Base-by-base conservation (phyloP, 2,329 filamentous ascomycete genomes). In the Didymella sp. region DNA sequence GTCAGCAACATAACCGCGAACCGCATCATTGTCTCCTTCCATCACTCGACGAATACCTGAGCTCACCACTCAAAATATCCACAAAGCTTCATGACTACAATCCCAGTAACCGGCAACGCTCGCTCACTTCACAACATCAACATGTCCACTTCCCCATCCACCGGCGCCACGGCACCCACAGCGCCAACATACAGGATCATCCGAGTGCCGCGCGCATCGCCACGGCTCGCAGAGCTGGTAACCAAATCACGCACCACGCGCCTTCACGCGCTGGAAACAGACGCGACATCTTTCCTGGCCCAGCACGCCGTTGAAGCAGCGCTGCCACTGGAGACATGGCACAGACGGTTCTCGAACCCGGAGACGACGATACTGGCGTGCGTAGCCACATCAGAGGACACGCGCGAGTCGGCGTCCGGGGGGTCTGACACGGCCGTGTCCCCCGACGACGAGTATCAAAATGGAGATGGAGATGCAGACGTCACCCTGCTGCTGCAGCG, bases 191-290 rank as follows among this genome's bases (percentile, higher is more conserved):
- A 66, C 25, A 52, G 12, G 13, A 38, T 67, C 38, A n/a, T 64
- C n/a, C 56, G 54, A 15, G 45, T 68, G 15, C 60, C 62, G 1
- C 38, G 24, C 15, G n/a, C 21, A 4, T 65, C 65, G 0, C 46
- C 60, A 17, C 49, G 33, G 9, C 45, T 60, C 3, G 11, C 42
- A 25, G 59, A 61, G 9, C 41, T 69, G 2, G 51, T 61, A 9
- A 24, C 22, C 11, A 68, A 68, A 22, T 63, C 59, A 33, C 58
- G 61, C 17, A 35, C 53, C 13, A 57, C 59, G 11, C 63, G 61
- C 19, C 63, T 70, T 19, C 45, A 41, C 22, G 63, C 61, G 13
- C 62, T 70, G 15, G 19, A 58, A 22, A 57, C 57, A 15, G 64
- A 66, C 27, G 64, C 68, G 4, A 53, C 21, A 17, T 49, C 53